Evolutionary conservation across 208 protist species (phyloP).

Genomic region (Trypanosoma avium): DNA sequence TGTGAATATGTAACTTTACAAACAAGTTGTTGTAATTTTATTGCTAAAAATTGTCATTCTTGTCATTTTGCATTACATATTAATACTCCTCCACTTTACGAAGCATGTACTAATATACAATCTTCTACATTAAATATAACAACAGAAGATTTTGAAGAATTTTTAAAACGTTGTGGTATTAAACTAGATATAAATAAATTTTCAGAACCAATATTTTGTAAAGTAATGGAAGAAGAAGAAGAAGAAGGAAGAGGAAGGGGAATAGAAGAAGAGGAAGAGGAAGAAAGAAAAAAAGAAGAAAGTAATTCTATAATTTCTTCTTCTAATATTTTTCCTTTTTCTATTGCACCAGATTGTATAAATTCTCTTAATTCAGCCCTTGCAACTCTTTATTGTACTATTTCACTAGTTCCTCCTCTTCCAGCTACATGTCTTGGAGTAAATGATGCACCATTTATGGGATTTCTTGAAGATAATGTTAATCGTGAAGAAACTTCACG

Average conservation of each 20-base stretch:
- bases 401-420: constrained; percentile 48
- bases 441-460: constrained; percentile 25
- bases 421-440: constrained; percentile 45
- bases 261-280: too few species aligned
- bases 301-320: not conserved
- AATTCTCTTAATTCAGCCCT: constrained; percentile 20
- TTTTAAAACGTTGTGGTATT: constrained; percentile 46
- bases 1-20: constrained; percentile 75
- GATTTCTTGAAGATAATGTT: constrained; percentile 26
- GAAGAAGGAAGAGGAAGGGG: not conserved
- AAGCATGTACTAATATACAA: constrained; percentile 50
- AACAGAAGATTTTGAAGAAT: constrained; percentile 34
- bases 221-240: constrained; percentile 4
- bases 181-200: constrained; percentile 48
- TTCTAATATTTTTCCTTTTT: not conserved
- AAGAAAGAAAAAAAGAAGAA: too few species aligned
- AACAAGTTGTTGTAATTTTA: constrained; percentile 51
- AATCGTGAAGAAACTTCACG: constrained; percentile 22
- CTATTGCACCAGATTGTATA: not conserved
- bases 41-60: constrained; percentile 44
- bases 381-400: constrained; percentile 32
- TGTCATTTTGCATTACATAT: constrained; percentile 80
- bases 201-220: constrained; percentile 17
- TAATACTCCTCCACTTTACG: constrained; percentile 55
- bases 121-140: constrained; percentile 73